Conservation (phyloP, 1,284 basidiomycete species). For the Flammula alnicola region DNA sequence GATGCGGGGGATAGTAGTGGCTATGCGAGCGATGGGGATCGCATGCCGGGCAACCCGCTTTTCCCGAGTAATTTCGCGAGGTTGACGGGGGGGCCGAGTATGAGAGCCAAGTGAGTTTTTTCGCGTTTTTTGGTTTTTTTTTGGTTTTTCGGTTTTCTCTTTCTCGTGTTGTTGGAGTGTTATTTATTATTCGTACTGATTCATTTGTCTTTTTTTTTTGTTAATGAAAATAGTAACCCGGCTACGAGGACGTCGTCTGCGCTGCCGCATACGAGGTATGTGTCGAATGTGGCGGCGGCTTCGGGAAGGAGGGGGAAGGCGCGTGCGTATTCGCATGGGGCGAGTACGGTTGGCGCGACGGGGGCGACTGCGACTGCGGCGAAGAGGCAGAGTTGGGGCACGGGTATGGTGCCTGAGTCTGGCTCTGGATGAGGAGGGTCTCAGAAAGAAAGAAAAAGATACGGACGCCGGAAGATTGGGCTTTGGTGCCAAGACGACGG, state of each 20-base stretch:
- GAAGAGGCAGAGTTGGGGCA: conserved; percentile 8
- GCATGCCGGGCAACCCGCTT: conserved; percentile 63
- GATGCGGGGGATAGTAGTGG: conserved; percentile 32
- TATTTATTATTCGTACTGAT: not conserved
- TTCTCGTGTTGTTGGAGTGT: not conserved
- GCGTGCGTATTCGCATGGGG: conserved; percentile 15
- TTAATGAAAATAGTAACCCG: conserved; percentile 27
- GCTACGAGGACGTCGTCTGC: conserved; percentile 27
- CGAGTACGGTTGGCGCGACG: not conserved
- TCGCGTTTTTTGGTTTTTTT: not conserved
- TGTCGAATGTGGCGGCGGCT: not conserved
- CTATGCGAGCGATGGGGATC: conserved; percentile 45
- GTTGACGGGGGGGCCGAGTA: conserved; percentile 58
- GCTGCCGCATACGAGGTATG: conserved; percentile 27
- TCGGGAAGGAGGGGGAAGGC: conserved; percentile 14
- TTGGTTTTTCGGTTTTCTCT: not conserved
- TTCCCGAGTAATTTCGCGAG: conserved; percentile 72
- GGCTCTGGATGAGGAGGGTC: no score
- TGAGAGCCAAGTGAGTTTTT: conserved; percentile 52
- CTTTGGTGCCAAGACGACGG: no score
- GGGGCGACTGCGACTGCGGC: not conserved
- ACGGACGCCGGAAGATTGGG: no score
- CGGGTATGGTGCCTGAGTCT: conserved; percentile 9
- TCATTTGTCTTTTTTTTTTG: not conserved
- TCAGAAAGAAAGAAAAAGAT: no score